Evolutionary conservation across 768 basidiomycete genomes (phyloP), one percentile per base, ranked within the genome.

Genomic region (Kwoniella dendrophila): DNA sequence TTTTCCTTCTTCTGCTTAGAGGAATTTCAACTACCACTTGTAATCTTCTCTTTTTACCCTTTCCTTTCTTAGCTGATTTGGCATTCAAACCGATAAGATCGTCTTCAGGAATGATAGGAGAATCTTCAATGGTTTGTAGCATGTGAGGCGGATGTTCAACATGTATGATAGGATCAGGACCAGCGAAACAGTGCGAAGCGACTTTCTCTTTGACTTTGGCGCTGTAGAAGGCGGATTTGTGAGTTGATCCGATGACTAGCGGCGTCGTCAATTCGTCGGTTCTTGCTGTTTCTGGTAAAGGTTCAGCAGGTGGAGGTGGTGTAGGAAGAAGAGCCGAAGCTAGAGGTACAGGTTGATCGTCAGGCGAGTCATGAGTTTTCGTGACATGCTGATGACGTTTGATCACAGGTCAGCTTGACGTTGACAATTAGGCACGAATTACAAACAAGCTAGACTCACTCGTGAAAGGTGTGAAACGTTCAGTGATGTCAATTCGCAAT

Each of bases 101-200:
- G 12, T 45, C 56, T 26, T 32, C 56, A 6, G 27, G 18, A 26
- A 34, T 36, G 10, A 33, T 20, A 27, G 41, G 38, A 26, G 16
- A 12, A 24, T 48, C 44, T 18, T 58, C 56, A 29, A 49, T 45
- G 6, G 18, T 50, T 20, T 68, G 53, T 22, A 73, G 49, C 57
- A 73, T 73, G 26, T 68, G 63, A 2, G 62, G 61, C 1, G 69
- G 69, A 50, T 70, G 71, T n/a, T 60, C 49, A 27, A 68, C 61
- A 38, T 64, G 66, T 10, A 73, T 64, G 55, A 70, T 40, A 4
- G 69, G 69, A 62, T 70, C 59, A 16, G 52, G 49, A n/a, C 71
- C 69, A 2, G 63, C 68, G 40, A 70, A 64, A 29, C 66, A 70
- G 34, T 63, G 51, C 26, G 57, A 53, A 8, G 26, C 47, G 52